Base-by-base conservation (phyloP, 2,329 filamentous ascomycete genomes). In the Pochonia chlamydosporia region DNA sequence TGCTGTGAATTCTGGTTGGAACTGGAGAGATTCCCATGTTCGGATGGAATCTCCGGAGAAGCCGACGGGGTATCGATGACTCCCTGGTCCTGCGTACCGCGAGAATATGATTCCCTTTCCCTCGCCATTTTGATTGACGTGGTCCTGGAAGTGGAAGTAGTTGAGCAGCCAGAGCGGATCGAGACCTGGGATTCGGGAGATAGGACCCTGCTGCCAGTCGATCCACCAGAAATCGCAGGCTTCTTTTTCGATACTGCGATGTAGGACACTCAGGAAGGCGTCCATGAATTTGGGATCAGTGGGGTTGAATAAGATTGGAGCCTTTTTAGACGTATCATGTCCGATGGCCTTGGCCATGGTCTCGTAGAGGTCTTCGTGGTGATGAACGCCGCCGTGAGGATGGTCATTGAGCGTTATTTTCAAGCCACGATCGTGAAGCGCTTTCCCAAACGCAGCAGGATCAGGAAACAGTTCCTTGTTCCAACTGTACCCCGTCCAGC, bases 191-290 rank as follows among this genome's bases (percentile, higher is more conserved):
- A 82, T 69, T 26, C 70, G 69, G 1, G 78, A 78, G 47, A 70
- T 65, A 2, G 68, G 64, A 3, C 81, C 81, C 58, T 84, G 81
- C 59, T 84, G 81, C 81, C 80, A 84, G 58, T 84, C 81, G 26
- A 84, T 71, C 81, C 81, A 84, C 78, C 79, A 83, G 48, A 84
- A 82, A 54, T 84, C 80, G 23, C 74, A 70, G 1, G 75, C 79
- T 11, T 77, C 64, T 1, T 73, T 66, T 52, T 84, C 81, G 23
- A 83, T 65, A 16, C 69, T 64, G 10, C 73, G 68, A 48, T 82
- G 78, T 3, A 84, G 66, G 2, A 82, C 70, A 40, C 74, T 69
- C 35, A 83, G 72, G 54, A 78, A 83, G 0, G 77, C 79, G 31
- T 80, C 67, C 59, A 81, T 68, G 53, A 81, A 84, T 24, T 67